Base-by-base conservation (phyloP, 768 basidiomycete species). In the Agaricus sinodeliciosus region DNA sequence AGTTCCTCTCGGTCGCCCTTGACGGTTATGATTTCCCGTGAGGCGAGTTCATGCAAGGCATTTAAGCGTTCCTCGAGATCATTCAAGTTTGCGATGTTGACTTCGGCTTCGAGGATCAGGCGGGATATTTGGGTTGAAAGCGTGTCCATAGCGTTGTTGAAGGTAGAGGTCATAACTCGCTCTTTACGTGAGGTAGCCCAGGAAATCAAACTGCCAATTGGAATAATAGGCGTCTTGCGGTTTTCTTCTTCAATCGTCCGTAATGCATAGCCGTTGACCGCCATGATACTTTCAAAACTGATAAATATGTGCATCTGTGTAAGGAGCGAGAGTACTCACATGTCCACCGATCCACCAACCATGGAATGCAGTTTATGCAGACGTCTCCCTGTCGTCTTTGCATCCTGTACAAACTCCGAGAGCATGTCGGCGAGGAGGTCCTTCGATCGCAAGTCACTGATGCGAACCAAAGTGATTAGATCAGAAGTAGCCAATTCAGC, bases 401-500 rank as follows among this genome's bases (percentile, higher is more conserved):
- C 85, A 58, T 84, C 81, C 6, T 66, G 63, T 2, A 81, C 76
- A 60, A 90, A 87, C 3, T 70, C 73, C 12, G 55, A 57, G 57
- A 90, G 67, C 13, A 70, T 59, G 9, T 76, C 68, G 15, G 78
- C 82, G 9, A 91, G 60, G 18, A 63, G 54, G n/a, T 87, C 83
- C 49, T 71, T 80, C 19, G 79, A 78, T 54, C 70, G 77, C 60
- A 91, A 64, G 13, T 83, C 69, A 63, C 88, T 90, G 55, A 76
- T 66, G 13, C 73, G 74, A 13, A 90, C 82, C 26, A 87, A 71
- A 4, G 79, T 74, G 12, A 78, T 69, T 48, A 91, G 71, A 62
- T 91, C 88, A 19, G 66, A 70, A 1, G 84, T 86, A 12, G 87
- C 89, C 78, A 90, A 82, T 59, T 90, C 84, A 12, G 86, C 82